Conservation (phyloP, 2,329 filamentous ascomycete species). For the Xylaria sp. region DNA sequence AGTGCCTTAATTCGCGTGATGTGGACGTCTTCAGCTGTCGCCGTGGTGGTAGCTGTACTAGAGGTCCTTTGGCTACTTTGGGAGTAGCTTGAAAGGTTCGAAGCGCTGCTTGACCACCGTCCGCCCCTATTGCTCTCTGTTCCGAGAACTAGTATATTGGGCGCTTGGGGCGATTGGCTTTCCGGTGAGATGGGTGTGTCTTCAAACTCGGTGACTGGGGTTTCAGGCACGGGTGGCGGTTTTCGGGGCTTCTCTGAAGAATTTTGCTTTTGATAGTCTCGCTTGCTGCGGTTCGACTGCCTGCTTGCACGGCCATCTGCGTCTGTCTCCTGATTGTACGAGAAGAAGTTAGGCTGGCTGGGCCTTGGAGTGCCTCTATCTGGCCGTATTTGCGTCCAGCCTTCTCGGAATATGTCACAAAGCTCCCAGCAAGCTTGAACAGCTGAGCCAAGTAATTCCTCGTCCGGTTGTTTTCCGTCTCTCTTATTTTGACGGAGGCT, state of each 20-base stretch:
- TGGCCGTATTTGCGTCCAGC: conserved; percentile 86
- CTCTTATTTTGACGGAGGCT: conserved; percentile 82
- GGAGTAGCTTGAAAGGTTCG: conserved; percentile 79
- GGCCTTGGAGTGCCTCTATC: conserved; percentile 85
- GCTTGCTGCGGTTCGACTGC: conserved; percentile 59
- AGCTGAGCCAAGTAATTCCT: conserved; percentile 83
- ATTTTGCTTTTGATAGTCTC: conserved; percentile 57
- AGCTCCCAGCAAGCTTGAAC: conserved; percentile 95
- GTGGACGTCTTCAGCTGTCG: conserved; percentile 74
- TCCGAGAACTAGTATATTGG: conserved; percentile 87
- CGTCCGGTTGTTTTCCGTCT: conserved; percentile 74
- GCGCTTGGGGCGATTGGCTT: conserved; percentile 74
- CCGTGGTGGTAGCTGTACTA: conserved; percentile 74
- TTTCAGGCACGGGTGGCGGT: conserved; percentile 71
- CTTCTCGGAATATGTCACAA: conserved; percentile 89
- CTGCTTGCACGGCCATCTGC: conserved; percentile 55
- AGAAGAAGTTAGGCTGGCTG: conserved; percentile 74
- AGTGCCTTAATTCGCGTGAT: conserved; percentile 78
- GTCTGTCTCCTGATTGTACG: conserved; percentile 53
- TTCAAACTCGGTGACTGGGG: conserved; percentile 93
- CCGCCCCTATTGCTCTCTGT: conserved; percentile 68
- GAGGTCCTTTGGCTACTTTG: conserved; percentile 69
- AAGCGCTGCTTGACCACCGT: conserved; percentile 82
- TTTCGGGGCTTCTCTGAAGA: conserved; percentile 57
- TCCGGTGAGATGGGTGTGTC: conserved; percentile 85